phyloP scores from a whole-genome alignment of 2,329 filamentous ascomycete genomes.

The Lecanicillium sp. region DNA sequence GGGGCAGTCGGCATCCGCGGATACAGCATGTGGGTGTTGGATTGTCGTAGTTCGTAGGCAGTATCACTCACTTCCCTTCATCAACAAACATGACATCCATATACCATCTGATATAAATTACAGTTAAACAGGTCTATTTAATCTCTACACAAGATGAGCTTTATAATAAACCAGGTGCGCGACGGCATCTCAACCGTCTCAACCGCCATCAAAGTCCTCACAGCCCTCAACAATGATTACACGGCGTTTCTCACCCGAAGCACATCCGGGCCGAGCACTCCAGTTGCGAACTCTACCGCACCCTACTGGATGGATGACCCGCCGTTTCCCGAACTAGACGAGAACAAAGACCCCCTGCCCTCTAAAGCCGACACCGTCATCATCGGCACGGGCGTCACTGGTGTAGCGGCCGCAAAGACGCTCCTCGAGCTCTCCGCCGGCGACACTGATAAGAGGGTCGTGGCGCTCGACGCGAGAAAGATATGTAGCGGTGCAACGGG shows the following conservation, averaged over 20 bases:
- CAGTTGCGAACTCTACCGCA: constrained; percentile 30
- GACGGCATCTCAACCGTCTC: constrained; percentile 15
- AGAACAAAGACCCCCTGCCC: constrained; percentile 25
- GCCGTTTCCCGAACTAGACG: constrained; percentile 32
- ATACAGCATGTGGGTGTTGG: no score
- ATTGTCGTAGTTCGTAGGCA: no score
- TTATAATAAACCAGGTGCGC: constrained; percentile 20
- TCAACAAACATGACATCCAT: no score
- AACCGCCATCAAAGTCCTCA: constrained; percentile 17
- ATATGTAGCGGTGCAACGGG: constrained; percentile 45
- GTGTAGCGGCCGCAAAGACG: constrained; percentile 22
- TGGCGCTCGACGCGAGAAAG: constrained; percentile 43
- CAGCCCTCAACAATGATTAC: constrained; percentile 18
- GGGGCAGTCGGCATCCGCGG: no score
- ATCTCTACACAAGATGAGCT: constrained; percentile 25
- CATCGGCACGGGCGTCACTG: constrained; percentile 49
- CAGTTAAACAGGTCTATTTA: no score
- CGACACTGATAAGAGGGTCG: constrained; percentile 19
- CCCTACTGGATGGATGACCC: constrained; percentile 40
- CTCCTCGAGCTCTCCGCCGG: constrained; percentile 17
- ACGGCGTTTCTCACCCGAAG: constrained; percentile 21
- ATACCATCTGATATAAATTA: no score
- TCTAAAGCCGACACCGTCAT: constrained; percentile 38
- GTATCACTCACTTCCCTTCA: no score
- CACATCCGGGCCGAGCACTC: constrained; percentile 28